A percentile compares a stretch with the other conserved stretches of the same genome.
These are phyloP conservation scores for Fomitopsis pulvina DNA, from an alignment of 768 basidiomycete species.

Conservation along the genomic window DNA sequence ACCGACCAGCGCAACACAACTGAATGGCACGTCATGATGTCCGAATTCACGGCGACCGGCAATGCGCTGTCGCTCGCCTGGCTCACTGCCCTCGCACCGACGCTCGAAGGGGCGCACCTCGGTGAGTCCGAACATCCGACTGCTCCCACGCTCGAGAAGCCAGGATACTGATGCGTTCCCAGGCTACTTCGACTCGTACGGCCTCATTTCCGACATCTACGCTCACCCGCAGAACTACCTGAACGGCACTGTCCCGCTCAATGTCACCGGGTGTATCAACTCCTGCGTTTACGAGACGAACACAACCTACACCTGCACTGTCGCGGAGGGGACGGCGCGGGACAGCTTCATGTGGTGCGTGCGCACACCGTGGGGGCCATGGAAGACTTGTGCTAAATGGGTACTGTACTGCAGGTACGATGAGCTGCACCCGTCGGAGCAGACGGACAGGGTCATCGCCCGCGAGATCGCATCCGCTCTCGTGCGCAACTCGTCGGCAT, in stretches of 20 bases:
- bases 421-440: constrained; percentile 56
- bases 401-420: constrained; percentile 31
- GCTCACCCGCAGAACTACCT: constrained; percentile 42
- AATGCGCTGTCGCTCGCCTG: constrained; percentile 21
- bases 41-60: constrained; percentile 22
- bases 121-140: constrained; percentile 29
- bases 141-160: too few relatives aligned
- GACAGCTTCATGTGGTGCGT: constrained; percentile 58
- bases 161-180: not conserved
- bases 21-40: constrained; percentile 25
- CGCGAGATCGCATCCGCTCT: constrained; percentile 43
- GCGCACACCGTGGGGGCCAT: not conserved
- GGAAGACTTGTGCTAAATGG: not conserved
- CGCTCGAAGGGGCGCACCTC: constrained; percentile 37
- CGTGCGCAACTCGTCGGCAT: constrained; percentile 34
- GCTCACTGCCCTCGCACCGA: constrained; percentile 12
- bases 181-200: constrained; percentile 58
- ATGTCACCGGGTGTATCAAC: constrained; percentile 44
- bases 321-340: constrained; percentile 33
- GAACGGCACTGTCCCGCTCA: constrained; percentile 55
- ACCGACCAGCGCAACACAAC: constrained; percentile 19
- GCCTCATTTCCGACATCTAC: constrained; percentile 52
- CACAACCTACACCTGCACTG: constrained; percentile 25
- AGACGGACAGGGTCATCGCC: constrained; percentile 48
- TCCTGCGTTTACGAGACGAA: constrained; percentile 39